Evolutionary conservation across 73 alveolate species (phyloP), one percentile per base, ranked within the genome.

Genomic region (Uronychia setigera): DNA sequence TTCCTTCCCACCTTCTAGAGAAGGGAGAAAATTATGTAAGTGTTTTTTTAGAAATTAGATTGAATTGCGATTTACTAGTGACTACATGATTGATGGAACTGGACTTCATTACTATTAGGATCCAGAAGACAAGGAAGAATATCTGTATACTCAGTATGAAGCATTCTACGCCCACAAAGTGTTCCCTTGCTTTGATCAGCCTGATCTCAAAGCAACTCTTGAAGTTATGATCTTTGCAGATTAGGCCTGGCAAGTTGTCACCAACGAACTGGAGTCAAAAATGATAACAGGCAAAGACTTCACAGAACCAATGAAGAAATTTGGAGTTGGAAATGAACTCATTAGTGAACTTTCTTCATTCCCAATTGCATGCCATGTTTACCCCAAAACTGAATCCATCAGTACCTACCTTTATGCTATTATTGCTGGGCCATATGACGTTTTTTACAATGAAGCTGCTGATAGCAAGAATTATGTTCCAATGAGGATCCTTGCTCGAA

Each of bases 361-460:
- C 1, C 91, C 84, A 77, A 83, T 88, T 80, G 87, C 81, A 81
- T 87, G 87, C 35, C 95, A 94, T 77, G 87, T 87, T n/a, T 95
- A 95, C 86, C 91, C 87, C 60, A 93, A 87, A 35, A 93, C 99
- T 0, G 94, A 93, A 0, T 90, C 91, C 74, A 91, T 98, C 74
- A 87, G 97, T n/a, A 88, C 99, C 1, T 98, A 98, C 91, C 91
- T 98, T 32, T 98, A 95, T 88, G 99, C 99, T n/a, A 80, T 98
- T 32, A 91, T 98, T 91, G 99, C 99, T 57, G 99, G 99, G 0
- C 99, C 99, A 29, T 98, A 96, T 88, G 97, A 89, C 35, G 94
- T 88, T 34, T 84, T 85, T 27, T 74, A 78, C 35, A 82, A 89
- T 60, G 84, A 86, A 58, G 97, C 88, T 31, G 92, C 77, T 60